Conservation (phyloP, 176 grass and related monocot species). For the Saccharum officinarum region DNA sequence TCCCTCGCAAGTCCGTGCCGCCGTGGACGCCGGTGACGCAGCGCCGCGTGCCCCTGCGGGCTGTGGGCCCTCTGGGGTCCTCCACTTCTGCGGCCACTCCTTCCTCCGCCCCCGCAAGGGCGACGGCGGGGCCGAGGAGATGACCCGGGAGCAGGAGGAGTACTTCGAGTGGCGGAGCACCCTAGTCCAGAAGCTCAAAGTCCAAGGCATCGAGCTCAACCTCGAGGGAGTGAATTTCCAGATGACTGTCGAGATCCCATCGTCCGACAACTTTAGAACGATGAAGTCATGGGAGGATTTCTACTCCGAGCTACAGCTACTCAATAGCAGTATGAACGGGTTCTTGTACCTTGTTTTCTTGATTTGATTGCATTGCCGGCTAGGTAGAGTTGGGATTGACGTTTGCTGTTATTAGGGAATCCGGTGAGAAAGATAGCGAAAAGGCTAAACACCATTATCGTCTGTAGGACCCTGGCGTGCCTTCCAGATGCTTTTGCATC, state of each 20-base stretch:
- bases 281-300: conserved; percentile 92
- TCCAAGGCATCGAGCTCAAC: conserved; percentile 84
- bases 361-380: too few relatives aligned
- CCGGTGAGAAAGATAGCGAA: too few relatives aligned
- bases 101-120: conserved; percentile 47
- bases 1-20: too few relatives aligned
- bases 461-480: too few relatives aligned
- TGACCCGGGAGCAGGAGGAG: conserved; percentile 49
- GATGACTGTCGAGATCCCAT: conserved; percentile 68
- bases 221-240: conserved; percentile 79
- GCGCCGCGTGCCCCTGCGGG: too few relatives aligned
- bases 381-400: too few relatives aligned
- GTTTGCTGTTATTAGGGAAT: too few relatives aligned
- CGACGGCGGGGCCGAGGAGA: conserved; percentile 24
- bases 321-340: too few relatives aligned
- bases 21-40: too few relatives aligned
- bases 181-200: conserved; percentile 59
- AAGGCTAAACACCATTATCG: too few relatives aligned
- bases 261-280: conserved; percentile 58
- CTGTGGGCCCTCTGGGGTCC: conserved; percentile 52
- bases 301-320: conserved; percentile 67
- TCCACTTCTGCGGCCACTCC: conserved; percentile 67
- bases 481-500: too few relatives aligned
- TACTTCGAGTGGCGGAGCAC: conserved; percentile 62
- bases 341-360: too few relatives aligned